Evolutionary conservation across 768 basidiomycete genomes (phyloP).

Genomic region (Galerina sulciceps): DNA sequence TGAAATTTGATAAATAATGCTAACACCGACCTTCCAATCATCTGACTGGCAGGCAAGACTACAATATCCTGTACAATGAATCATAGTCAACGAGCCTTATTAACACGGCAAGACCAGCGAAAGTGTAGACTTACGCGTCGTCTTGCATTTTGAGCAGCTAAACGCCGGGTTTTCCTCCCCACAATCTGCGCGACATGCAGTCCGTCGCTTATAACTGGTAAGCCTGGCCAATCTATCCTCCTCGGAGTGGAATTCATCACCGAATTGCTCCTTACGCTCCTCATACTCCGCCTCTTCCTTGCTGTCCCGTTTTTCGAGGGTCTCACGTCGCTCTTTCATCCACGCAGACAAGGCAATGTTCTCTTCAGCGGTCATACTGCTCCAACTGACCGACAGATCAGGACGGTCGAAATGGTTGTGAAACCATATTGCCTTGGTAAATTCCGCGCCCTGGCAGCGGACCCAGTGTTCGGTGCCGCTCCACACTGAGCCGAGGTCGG

Average conservation of each 20-base stretch:
- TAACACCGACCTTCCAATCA: slow-evolving; percentile 26
- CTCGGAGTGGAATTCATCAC: neutral
- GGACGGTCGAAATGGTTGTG: slow-evolving; percentile 16
- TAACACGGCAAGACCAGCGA: neutral
- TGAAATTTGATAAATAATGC: neutral
- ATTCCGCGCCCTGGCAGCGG: slow-evolving; percentile 23
- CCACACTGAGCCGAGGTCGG: slow-evolving; percentile 23
- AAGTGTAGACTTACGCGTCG: slow-evolving; percentile 15
- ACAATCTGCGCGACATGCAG: slow-evolving; percentile 27
- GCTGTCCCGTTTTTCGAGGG: neutral
- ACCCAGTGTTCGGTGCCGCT: slow-evolving; percentile 25
- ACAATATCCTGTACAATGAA: slow-evolving; percentile 21
- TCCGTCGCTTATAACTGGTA: slow-evolving; percentile 1
- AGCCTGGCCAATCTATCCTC: slow-evolving; percentile 10
- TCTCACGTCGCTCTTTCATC: slow-evolving; percentile 15
- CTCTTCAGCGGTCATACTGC: slow-evolving; percentile 23
- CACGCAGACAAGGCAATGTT: slow-evolving; percentile 17
- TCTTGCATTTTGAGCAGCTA: slow-evolving; percentile 26
- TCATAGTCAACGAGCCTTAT: neutral
- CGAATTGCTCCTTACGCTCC: slow-evolving; percentile 2
- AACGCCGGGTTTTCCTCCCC: slow-evolving; percentile 23
- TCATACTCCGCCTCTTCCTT: slow-evolving; percentile 1
- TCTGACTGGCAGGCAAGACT: slow-evolving; percentile 23
- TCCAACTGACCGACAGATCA: slow-evolving; percentile 24
- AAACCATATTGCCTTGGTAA: slow-evolving; percentile 29